These are phyloP conservation scores for Huntiella decipiens DNA, from an alignment of 2,329 filamentous ascomycete genomes.

Conservation along the genomic window DNA sequence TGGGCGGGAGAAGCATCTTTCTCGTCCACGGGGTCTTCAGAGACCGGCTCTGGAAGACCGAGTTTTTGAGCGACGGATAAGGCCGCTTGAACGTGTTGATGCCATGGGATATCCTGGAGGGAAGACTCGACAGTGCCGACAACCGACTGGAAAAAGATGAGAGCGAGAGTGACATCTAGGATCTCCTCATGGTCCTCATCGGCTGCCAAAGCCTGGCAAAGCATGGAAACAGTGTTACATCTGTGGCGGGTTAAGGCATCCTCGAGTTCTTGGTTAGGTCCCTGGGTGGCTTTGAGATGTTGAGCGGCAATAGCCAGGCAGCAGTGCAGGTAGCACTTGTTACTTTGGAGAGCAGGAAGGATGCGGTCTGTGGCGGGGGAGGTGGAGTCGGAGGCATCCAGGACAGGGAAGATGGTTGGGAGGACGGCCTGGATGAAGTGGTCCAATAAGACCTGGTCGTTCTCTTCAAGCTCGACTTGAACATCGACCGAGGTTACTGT, in stretches of 20 bases:
- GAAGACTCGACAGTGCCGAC: conserved; percentile 73
- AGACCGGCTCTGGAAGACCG: conserved; percentile 37
- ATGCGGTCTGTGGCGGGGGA: conserved; percentile 66
- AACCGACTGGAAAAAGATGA: conserved; percentile 92
- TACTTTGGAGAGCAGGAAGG: conserved; percentile 70
- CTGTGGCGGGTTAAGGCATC: conserved; percentile 84
- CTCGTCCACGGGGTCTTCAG: background rate
- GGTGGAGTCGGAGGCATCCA: conserved; percentile 77
- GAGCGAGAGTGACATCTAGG: conserved; percentile 76
- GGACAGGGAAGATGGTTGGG: conserved; percentile 75
- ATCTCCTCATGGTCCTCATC: conserved; percentile 76
- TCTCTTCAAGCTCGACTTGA: conserved; percentile 70
- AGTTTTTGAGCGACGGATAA: conserved; percentile 72
- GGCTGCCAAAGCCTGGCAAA: conserved; percentile 62
- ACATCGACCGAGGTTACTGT: conserved; percentile 55
- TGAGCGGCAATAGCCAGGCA: conserved; percentile 85
- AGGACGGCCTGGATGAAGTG: conserved; percentile 83
- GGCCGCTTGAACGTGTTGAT: conserved; percentile 87
- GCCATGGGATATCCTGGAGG: conserved; percentile 85
- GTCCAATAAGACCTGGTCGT: conserved; percentile 68
- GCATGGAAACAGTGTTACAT: conserved; percentile 66
- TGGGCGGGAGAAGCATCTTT: conserved; percentile 10
- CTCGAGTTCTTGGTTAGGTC: conserved; percentile 54
- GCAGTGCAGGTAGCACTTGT: conserved; percentile 88
- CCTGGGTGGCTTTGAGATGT: conserved; percentile 59